Base-by-base conservation (phyloP, 192 early-diverging fungal genomes). In the Helicostylum pulchrum region DNA sequence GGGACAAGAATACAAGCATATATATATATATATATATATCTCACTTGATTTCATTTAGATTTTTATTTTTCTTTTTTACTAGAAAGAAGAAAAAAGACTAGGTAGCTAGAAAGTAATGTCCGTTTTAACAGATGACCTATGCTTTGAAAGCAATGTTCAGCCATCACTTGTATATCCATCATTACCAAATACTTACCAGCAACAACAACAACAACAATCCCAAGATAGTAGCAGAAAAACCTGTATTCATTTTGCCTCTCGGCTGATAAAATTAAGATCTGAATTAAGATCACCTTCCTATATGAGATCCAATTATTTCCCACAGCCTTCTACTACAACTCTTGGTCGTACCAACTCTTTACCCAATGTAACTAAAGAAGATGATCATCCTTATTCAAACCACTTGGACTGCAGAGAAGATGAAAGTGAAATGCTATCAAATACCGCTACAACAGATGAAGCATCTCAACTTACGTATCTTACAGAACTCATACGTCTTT, bases 201-300 rank as follows among this genome's bases (percentile, higher is more conserved):
- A 0, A 56, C 17, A 32, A 19, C 15, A 2, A 55, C 15, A 14
- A 9, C n/a, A 34, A 34, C 30, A 30, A 21, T 2, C 17, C 19
- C n/a, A 39, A 0, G 34, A 56, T 7, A 34, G 9, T 14, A 17
- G 34, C 32, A 17, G 10, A 56, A 32, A 56, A 34, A 34, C 14
- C 2, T 56, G 54, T 56, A 56, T 56, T 11, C 54, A 39, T 56
- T 56, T 56, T n/a, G 54, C 31, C 11, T 56, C 54, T 19, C 30
- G 54, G 17, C 31, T 56, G 2, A 56, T 56, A 34, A 56, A 56
- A 34, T 15, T 56, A 20, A 6, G 54, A 19, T 56, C 54, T 3
- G 54, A 56, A 34, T 17, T 56, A 34, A 56, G 54, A 4, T 56
- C 54, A 14, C 34, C 54, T 34, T 36, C n/a, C 14, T 56, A 56